Evolutionary conservation across 2,329 filamentous ascomycete species (phyloP).

Genomic region (Aspergillus sojae): DNA sequence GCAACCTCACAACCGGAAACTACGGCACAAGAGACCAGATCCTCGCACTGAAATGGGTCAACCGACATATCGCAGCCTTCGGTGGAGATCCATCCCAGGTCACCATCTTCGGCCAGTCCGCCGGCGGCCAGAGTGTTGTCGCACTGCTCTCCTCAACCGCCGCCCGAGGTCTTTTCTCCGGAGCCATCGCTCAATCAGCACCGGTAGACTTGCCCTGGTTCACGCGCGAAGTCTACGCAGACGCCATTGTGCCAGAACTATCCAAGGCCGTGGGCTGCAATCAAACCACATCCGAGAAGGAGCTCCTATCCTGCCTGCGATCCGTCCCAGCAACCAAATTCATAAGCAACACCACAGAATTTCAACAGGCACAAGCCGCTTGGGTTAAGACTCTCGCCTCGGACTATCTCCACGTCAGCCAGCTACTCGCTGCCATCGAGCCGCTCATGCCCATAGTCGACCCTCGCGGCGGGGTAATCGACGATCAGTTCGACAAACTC

Average conservation of each 20-base stretch:
- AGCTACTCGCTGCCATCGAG: conserved; percentile 24
- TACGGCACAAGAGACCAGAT: conserved; percentile 39
- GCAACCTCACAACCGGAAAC: conserved; percentile 36
- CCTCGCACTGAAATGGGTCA: conserved; percentile 30
- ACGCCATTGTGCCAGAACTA: conserved; percentile 23
- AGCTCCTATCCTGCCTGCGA: conserved; percentile 26
- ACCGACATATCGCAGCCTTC: conserved; percentile 30
- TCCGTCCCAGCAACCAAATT: conserved; percentile 24
- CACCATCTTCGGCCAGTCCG: conserved; percentile 40
- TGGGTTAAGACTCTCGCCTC: conserved; percentile 14
- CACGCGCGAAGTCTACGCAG: conserved; percentile 25
- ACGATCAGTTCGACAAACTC: conserved; percentile 31
- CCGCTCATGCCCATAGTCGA: conserved; percentile 33
- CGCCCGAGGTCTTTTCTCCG: conserved; percentile 31
- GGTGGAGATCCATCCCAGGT: conserved; percentile 34
- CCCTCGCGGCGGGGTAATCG: conserved; percentile 26
- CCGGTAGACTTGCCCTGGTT: conserved; percentile 31
- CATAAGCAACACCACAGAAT: conserved; percentile 25
- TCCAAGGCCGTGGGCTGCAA: conserved; percentile 28
- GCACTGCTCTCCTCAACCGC: conserved; percentile 30
- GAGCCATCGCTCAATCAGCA: conserved; percentile 30
- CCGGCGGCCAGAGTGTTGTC: conserved; percentile 55
- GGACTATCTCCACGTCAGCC: conserved; percentile 21
- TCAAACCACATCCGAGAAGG: conserved; percentile 12
- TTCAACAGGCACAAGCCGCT: conserved; percentile 10